phyloP scores from a whole-genome alignment of 2,329 filamentous ascomycete species.

The Cercospora sesami region DNA sequence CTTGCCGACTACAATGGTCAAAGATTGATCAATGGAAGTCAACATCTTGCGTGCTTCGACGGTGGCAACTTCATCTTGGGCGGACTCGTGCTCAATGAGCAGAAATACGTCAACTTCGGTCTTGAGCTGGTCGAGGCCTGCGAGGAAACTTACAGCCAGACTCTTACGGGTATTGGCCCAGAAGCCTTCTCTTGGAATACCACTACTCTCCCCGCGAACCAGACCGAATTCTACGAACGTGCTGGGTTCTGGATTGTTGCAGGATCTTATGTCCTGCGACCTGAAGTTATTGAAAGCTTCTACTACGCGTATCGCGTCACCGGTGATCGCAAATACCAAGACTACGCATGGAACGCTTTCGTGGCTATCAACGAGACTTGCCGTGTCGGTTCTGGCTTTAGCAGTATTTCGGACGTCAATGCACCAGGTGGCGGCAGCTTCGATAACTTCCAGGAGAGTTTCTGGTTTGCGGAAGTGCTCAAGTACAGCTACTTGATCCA shows the following conservation, averaged over 20 bases:
- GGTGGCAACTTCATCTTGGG: constrained; percentile 87
- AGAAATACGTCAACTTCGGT: constrained; percentile 72
- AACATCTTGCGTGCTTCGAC: constrained; percentile 72
- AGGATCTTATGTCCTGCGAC: constrained; percentile 65
- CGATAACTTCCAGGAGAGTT: constrained; percentile 77
- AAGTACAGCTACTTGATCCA: constrained; percentile 79
- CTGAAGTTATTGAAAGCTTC: constrained; percentile 29
- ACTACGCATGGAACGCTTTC: constrained; percentile 26
- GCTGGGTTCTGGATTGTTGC: constrained; percentile 68
- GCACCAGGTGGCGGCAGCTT: constrained; percentile 45
- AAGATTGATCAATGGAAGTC: constrained; percentile 41
- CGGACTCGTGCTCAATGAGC: constrained; percentile 65
- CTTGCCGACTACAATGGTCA: constrained; percentile 58
- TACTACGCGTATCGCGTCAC: constrained; percentile 30
- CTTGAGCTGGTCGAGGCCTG: constrained; percentile 72
- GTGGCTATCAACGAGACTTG: constrained; percentile 25
- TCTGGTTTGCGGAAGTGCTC: constrained; percentile 83
- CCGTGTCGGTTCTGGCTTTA: constrained; percentile 23
- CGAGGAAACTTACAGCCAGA: constrained; percentile 69
- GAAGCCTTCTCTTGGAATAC: constrained; percentile 55
- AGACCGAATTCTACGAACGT: constrained; percentile 62
- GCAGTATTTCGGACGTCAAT: constrained; percentile 22
- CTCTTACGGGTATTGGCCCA: constrained; percentile 73
- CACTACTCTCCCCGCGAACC: constrained; percentile 37
- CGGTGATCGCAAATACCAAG: constrained; percentile 25